A percentile compares a stretch with the other conserved stretches of the same genome.
Evolutionary conservation across 352 stramenopile species (phyloP).

Genomic region (Phytophthora crassamura): DNA sequence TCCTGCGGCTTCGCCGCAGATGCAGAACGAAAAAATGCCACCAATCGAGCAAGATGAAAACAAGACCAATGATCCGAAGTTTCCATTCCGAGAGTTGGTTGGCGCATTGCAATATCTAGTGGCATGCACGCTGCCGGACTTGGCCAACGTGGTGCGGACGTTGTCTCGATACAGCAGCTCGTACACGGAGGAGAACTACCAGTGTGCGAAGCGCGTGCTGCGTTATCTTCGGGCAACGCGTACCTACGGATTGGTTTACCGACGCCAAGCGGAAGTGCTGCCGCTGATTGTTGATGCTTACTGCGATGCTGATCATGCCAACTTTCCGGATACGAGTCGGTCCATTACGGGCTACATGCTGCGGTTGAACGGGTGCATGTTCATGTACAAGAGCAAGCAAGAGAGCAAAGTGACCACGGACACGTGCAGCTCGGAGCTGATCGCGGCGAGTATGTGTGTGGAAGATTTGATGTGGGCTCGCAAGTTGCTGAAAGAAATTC

Average conservation of each 20-base stretch:
- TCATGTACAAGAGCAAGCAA: slow-evolving; percentile 13
- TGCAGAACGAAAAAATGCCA: slow-evolving; percentile 2
- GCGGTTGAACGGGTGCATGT: not conserved
- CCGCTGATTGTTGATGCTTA: not conserved
- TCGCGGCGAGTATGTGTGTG: not conserved
- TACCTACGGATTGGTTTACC: not conserved
- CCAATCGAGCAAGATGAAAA: slow-evolving; percentile 5
- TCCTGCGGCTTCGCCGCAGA: not conserved
- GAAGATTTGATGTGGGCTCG: not conserved
- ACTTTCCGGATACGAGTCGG: slow-evolving; percentile 8
- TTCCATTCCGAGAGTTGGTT: slow-evolving; percentile 8
- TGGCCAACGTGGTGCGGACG: not conserved
- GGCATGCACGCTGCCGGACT: not conserved
- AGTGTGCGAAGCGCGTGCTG: slow-evolving; percentile 1
- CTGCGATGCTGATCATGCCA: slow-evolving; percentile 7
- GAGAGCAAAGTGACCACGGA: slow-evolving; percentile 6
- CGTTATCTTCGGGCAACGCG: not conserved
- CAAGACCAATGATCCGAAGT: not conserved
- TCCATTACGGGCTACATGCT: slow-evolving; percentile 5
- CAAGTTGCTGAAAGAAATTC: slow-evolving; percentile 2
- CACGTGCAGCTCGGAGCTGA: slow-evolving; percentile 3
- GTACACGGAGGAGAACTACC: not conserved
- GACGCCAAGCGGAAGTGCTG: not conserved
- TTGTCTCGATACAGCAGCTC: slow-evolving; percentile 2
- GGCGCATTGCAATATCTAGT: slow-evolving; percentile 9